Base-by-base conservation (phyloP, 495 filamentous ascomycete genomes). In the Pseudomonodictys pantanalensis region DNA sequence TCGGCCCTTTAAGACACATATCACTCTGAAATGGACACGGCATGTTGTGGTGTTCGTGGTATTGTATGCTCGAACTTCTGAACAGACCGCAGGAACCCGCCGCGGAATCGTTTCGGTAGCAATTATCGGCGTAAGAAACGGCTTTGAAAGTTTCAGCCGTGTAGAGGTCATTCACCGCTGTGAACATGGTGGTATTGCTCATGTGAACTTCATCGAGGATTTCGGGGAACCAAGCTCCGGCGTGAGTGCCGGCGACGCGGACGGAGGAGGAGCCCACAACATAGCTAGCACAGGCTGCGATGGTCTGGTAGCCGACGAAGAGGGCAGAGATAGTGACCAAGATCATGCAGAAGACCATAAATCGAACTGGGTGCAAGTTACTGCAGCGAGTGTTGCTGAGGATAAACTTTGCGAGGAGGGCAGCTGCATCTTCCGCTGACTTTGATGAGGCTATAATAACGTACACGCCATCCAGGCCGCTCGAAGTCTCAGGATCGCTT, bases 171-270 rank as follows among this genome's bases (percentile, higher is more conserved):
- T 29, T 43, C 3, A 55, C 35, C 23, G 20, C 10, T n/a, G 52
- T 22, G 35, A 55, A 25, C 5, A 55, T 29, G 3, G 35, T 26
- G 18, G 39, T 55, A 20, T 55, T 55, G 9, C 3, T 43, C 22
- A 55, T 55, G 45, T 55, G 35, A 2, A 12, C 20, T 11, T 3
- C 3, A 20, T 44, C 35, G 9, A 29, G 52, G 2, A 55, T 26
- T 18, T 55, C 39, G 3, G 52, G 52, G 17, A 29, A 55, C 52
- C 52, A 55, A 25, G 35, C 15, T 2, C 52, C 52, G 12, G 52
- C 23, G 18, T 55, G 15, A 7, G 35, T 35, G 23, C 25, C 10
- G 8, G 10, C 17, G 11, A 25, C 12, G 6, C 35, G 52, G 30
- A 44, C 52, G 2, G 30, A n/a, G 39, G 24, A 6, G 12, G 52